A percentile compares a stretch with the other conserved stretches of the same genome.
phyloP scores from a whole-genome alignment of 768 basidiomycete species.

The Termitomyces sp. region DNA sequence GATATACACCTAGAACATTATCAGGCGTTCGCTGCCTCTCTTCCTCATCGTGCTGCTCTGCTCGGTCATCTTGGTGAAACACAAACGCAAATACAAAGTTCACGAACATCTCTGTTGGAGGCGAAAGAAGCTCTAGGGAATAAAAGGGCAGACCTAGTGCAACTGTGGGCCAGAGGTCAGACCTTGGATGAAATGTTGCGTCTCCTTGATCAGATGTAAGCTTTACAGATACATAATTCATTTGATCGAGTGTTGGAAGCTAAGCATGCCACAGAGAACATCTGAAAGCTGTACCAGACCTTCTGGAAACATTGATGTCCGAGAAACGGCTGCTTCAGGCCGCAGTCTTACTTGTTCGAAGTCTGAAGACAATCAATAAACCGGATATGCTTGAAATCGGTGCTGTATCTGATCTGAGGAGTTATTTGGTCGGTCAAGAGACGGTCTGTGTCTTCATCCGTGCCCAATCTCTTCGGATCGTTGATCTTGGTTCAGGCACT shows the following conservation, averaged over 20 bases:
- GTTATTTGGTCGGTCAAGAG: conserved; percentile 84
- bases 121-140: conserved; percentile 73
- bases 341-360: conserved; percentile 77
- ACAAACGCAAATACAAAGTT: conserved; percentile 68
- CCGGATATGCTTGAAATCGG: conserved; percentile 93
- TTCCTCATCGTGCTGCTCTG: conserved; percentile 85
- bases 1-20: conserved; percentile 60
- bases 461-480: not conserved
- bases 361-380: conserved; percentile 86
- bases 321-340: conserved; percentile 93
- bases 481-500: conserved; percentile 52
- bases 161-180: conserved; percentile 84
- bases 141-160: conserved; percentile 85
- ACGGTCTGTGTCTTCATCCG: conserved; percentile 39
- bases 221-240: conserved; percentile 1
- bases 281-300: conserved; percentile 86
- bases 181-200: conserved; percentile 94
- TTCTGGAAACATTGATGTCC: conserved; percentile 88
- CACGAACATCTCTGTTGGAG: conserved; percentile 68
- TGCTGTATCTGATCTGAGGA: conserved; percentile 84
- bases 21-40: conserved; percentile 89
- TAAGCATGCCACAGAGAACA: conserved; percentile 56
- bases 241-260: not conserved
- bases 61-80: conserved; percentile 64
- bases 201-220: conserved; percentile 91